Evolutionary conservation across 306 rosid genomes (phyloP).

Genomic region (Lathyrus oleraceus): DNA sequence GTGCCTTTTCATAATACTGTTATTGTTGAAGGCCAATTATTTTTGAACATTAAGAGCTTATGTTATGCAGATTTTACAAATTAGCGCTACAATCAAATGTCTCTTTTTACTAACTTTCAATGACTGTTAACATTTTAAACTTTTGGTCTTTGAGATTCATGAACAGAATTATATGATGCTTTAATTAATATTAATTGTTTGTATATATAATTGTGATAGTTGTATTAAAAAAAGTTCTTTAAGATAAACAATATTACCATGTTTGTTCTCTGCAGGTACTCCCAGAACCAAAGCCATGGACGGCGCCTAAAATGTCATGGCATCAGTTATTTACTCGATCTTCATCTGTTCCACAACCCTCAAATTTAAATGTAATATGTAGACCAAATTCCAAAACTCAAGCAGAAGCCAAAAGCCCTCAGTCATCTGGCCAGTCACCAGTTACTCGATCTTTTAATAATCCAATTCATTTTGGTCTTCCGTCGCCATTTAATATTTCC

Average conservation of each 20-base stretch:
- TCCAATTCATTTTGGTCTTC: constrained; percentile 87
- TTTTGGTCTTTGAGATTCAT: constrained; percentile 4
- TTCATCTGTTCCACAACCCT: constrained; percentile 56
- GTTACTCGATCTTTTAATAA: constrained; percentile 69
- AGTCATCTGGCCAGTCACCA: constrained; percentile 52
- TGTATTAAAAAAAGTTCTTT: constrained; percentile 8
- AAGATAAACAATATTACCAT: constrained; percentile 33
- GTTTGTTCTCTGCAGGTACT: constrained; percentile 64
- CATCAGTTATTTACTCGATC: constrained; percentile 93
- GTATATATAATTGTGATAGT: not conserved
- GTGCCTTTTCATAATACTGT: not conserved
- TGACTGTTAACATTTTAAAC: constrained; percentile 3
- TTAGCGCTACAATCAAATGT: constrained; percentile 8
- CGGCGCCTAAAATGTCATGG: constrained; percentile 87
- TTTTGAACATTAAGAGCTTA: constrained; percentile 7
- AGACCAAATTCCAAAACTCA: constrained; percentile 78
- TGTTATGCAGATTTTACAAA: not conserved
- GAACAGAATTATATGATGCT: constrained; percentile 5
- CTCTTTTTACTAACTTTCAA: constrained; percentile 6
- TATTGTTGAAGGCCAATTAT: constrained; percentile 16
- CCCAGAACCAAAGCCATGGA: constrained; percentile 63
- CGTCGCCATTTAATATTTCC: constrained; percentile 76
- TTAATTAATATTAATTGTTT: constrained; percentile 25
- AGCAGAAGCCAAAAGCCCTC: constrained; percentile 61
- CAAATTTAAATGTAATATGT: constrained; percentile 77